Percentiles rank a stretch among this genome's conserved stretches.
Evolutionary conservation across 1,139 yeast species (phyloP).

Genomic region (Meyerozyma sp.): DNA sequence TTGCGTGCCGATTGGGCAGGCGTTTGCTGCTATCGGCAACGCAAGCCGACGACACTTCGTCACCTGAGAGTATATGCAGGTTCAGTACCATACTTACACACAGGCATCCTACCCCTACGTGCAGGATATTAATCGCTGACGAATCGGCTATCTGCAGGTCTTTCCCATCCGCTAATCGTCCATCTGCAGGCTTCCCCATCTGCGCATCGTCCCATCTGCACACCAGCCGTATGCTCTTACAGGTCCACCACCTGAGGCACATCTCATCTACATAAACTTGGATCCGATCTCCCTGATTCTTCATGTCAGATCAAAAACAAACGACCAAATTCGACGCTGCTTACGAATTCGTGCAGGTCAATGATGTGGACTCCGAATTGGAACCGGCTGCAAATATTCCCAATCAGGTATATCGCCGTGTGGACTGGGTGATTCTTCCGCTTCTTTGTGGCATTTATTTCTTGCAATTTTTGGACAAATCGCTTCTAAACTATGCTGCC

Average conservation of each 20-base stretch:
- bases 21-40: too few species aligned
- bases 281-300: too few species aligned
- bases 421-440: slow-evolving; percentile 28
- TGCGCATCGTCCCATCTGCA: not conserved
- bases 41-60: too few species aligned
- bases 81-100: too few species aligned
- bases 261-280: not conserved
- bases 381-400: not conserved
- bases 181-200: too few species aligned
- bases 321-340: not conserved
- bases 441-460: slow-evolving; percentile 35
- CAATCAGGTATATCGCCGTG: slow-evolving; percentile 10
- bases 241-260: not conserved
- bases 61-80: too few species aligned
- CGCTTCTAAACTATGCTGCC: slow-evolving; percentile 41
- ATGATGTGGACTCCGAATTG: not conserved
- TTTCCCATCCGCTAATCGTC: too few species aligned
- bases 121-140: too few species aligned
- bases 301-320: not conserved
- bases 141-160: too few species aligned
- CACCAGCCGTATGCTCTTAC: not conserved
- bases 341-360: not conserved
- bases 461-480: slow-evolving; percentile 41
- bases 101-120: too few species aligned
- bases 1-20: too few species aligned